Conservation (phyloP, 192 early-diverging fungal genomes). For the Backusella sp. region DNA sequence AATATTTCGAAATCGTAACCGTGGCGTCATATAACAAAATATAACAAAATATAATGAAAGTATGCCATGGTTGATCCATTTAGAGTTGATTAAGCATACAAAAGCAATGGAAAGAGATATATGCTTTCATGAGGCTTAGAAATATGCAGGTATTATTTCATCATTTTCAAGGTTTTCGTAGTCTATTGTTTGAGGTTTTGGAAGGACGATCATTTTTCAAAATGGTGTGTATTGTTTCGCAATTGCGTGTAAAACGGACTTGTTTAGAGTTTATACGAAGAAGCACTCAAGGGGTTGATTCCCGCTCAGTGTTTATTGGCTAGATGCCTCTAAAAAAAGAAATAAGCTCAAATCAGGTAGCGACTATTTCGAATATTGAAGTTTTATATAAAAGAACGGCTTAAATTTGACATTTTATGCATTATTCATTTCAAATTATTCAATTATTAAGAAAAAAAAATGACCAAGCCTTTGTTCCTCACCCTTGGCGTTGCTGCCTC, state of each 20-base stretch:
- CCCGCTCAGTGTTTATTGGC: neutral
- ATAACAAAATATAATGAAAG: neutral
- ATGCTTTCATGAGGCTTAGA: neutral
- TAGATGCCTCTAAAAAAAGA: neutral
- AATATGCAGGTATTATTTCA: neutral
- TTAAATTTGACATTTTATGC: neutral
- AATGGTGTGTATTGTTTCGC: neutral
- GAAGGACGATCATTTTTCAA: neutral
- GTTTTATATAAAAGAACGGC: neutral
- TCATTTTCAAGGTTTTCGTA: neutral
- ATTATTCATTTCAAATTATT: neutral
- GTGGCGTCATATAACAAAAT: neutral
- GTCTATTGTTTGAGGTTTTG: slow-evolving; percentile 1
- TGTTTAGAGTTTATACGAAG: neutral
- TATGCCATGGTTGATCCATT: neutral
- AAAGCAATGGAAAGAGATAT: neutral
- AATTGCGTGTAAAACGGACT: neutral
- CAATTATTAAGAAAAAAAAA: neutral
- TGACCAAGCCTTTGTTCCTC: neutral
- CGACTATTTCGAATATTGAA: neutral
- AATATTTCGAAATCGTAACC: neutral
- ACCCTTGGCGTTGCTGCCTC: neutral
- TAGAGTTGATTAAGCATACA: neutral
- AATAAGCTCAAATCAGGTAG: neutral
- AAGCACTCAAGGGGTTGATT: neutral